Base-by-base conservation (phyloP, 495 filamentous ascomycete genomes). In the Neurospora intermedia region DNA sequence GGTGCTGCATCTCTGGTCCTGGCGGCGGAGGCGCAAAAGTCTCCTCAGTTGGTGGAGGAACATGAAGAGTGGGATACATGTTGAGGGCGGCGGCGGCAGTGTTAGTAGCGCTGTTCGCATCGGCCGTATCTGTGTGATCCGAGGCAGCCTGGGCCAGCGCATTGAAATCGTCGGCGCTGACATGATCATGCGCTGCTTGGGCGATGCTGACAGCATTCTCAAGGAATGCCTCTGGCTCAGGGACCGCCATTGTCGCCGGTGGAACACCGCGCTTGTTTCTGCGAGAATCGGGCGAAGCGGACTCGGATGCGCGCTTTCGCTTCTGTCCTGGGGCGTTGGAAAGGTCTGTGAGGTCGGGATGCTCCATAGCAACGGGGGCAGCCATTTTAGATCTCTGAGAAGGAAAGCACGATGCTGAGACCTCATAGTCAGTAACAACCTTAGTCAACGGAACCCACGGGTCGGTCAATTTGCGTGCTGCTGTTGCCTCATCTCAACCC, bases 61-160 rank as follows among this genome's bases (percentile, higher is more conserved):
- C 87, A 70, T 89, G 92, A 76, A 93, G 87, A 20, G 87, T 87
- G 23, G 88, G 89, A 78, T 90, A 91, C 77, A 88, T 86, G 69
- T 89, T 89, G 40, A 89, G 83, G 39, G 91, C 88, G n/a, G 91
- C 91, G 20, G 91, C 90, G 31, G 90, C 90, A 40, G 91, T 91
- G 69, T 87, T 91, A n/a, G 89, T 88, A 62, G 83, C 85, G 70
- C 83, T 85, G 66, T 82, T 78, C 69, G 84, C 81, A 70, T 87
- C 85, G 18, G 84, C 75, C 20, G 80, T 74, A 41, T 84, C 86
- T 48, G 83, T 81, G 73, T 85, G 80, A 35, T 87, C 84, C 15
- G 76, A 82, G 9, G 77, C 81, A 7, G 81, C 81, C 69, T 87
- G 84, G 48, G 86, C 85, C 13, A 88, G 81, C 16, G 82, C 82